These are phyloP conservation scores for Kwoniella dendrophila DNA, from an alignment of 768 basidiomycete species.

Conservation along the genomic window DNA sequence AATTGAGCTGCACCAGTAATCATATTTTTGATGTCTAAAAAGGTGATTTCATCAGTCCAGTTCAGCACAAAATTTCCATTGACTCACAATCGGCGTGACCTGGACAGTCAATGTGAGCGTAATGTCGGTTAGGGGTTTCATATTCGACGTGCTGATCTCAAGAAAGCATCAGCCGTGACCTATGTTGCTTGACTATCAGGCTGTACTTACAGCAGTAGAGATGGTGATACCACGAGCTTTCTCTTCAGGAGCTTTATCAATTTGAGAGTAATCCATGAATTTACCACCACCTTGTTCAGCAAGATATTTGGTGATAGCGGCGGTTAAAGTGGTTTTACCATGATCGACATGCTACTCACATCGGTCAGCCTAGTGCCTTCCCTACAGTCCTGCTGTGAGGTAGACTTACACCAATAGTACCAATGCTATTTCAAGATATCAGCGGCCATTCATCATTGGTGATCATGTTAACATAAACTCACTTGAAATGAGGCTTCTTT, in stretches of 20 bases:
- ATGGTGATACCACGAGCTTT: constrained; percentile 99
- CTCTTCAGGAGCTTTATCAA: constrained; percentile 99
- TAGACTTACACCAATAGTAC: constrained; percentile 56
- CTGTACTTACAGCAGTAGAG: constrained; percentile 69
- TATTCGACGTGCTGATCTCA: constrained; percentile 80
- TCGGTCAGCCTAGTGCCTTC: not conserved
- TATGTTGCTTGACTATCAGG: not conserved
- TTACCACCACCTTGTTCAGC: constrained; percentile 68
- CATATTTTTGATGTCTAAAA: constrained; percentile 71
- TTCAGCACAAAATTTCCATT: constrained; percentile 51
- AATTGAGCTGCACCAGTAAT: constrained; percentile 98
- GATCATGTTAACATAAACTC: constrained; percentile 20
- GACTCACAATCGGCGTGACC: constrained; percentile 56
- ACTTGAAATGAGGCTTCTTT: constrained; percentile 58
- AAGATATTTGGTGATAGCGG: constrained; percentile 76
- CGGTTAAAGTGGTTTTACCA: constrained; percentile 57
- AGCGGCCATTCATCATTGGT: not conserved
- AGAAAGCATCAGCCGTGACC: not conserved
- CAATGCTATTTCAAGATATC: constrained; percentile 48
- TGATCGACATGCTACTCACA: constrained; percentile 57
- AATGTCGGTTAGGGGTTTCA: constrained; percentile 84
- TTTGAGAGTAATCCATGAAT: constrained; percentile 95
- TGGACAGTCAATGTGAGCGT: constrained; percentile 97
- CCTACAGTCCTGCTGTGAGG: not conserved
- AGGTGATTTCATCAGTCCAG: not conserved